Percentiles rank a stretch among this genome's conserved stretches.
phyloP scores from a whole-genome alignment of 2,329 filamentous ascomycete species.

The Penicillium expansum region DNA sequence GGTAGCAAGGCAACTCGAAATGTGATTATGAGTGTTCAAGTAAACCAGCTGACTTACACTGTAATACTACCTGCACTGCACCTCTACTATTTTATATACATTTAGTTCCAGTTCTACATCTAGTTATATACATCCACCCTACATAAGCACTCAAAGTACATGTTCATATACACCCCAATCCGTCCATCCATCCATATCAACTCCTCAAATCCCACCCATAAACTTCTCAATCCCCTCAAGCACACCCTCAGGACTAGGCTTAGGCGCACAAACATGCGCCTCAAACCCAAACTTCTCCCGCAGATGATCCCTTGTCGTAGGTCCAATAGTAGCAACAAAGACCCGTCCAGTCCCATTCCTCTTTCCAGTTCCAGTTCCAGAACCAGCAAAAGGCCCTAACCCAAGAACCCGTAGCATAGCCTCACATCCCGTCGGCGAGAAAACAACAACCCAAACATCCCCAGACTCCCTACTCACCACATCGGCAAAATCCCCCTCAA shows the following conservation, averaged over 20 bases:
- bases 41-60: not conserved
- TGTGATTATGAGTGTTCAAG: constrained; percentile 6
- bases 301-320: constrained; percentile 80
- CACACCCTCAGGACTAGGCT: constrained; percentile 78
- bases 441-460: constrained; percentile 46
- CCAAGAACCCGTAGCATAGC: constrained; percentile 57
- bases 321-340: constrained; percentile 83
- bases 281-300: constrained; percentile 41
- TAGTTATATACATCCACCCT: not conserved
- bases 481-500: constrained; percentile 63
- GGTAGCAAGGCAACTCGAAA: constrained; percentile 10
- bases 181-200: too few relatives aligned
- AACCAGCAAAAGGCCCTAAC: constrained; percentile 32
- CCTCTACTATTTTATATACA: not conserved
- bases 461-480: constrained; percentile 41
- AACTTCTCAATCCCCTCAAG: constrained; percentile 62
- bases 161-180: not conserved
- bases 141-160: not conserved
- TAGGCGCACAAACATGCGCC: constrained; percentile 65
- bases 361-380: not conserved
- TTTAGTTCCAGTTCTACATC: not conserved
- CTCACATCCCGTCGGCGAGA: constrained; percentile 61
- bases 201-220: constrained; percentile 24
- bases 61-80: not conserved
- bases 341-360: constrained; percentile 29